phyloP scores from a whole-genome alignment of 768 basidiomycete genomes.

The Tephrocybe sp. region DNA sequence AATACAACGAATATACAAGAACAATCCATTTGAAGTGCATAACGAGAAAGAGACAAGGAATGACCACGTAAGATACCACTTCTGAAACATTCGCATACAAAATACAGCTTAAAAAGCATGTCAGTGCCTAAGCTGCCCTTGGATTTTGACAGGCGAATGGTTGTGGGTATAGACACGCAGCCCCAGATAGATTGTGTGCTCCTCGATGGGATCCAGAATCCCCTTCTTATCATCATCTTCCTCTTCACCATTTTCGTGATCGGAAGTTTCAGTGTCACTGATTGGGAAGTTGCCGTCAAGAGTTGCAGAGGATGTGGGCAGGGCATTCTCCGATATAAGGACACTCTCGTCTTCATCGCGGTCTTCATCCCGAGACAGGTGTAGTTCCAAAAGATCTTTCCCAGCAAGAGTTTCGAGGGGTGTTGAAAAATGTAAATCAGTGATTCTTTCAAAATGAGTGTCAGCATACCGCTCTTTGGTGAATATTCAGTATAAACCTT shows the following conservation, averaged over 20 bases:
- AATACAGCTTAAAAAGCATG: too few relatives aligned
- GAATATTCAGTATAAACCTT: slow-evolving; percentile 4
- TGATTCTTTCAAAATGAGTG: background rate
- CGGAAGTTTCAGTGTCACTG: too few relatives aligned
- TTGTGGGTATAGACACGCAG: slow-evolving; percentile 6
- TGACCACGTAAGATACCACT: too few relatives aligned
- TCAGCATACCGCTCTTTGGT: background rate
- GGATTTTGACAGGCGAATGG: slow-evolving; percentile 1
- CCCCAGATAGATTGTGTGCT: background rate
- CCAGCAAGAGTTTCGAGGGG: slow-evolving; percentile 21
- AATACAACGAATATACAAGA: too few relatives aligned
- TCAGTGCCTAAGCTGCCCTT: background rate
- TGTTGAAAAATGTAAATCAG: slow-evolving; percentile 15
- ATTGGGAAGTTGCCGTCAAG: too few relatives aligned
- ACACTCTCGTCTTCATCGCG: slow-evolving; percentile 9
- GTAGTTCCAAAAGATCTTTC: slow-evolving; percentile 20
- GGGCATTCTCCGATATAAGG: too few relatives aligned
- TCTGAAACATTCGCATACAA: too few relatives aligned
- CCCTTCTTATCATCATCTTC: background rate
- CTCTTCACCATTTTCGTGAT: background rate
- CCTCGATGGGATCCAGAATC: background rate
- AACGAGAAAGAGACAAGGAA: too few relatives aligned
- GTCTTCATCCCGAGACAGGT: slow-evolving; percentile 12
- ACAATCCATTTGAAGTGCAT: too few relatives aligned
- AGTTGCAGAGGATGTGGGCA: too few relatives aligned